Conservation (phyloP, 495 filamentous ascomycete genomes). For the Hyaloscypha hepaticicola region DNA sequence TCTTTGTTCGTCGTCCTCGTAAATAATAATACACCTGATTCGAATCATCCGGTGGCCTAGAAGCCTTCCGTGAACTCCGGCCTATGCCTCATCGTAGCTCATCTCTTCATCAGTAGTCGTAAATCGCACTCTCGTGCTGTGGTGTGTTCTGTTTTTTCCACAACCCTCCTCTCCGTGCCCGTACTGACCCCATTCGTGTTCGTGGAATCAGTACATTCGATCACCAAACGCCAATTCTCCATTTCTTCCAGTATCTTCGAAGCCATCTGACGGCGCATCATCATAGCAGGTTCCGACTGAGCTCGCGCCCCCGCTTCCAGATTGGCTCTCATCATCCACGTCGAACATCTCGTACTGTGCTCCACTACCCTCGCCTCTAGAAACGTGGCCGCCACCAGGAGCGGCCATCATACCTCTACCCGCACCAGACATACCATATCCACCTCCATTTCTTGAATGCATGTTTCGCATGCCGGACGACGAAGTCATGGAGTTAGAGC, state of each 20-base stretch:
- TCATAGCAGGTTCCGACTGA: slow-evolving; percentile 43
- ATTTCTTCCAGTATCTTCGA: slow-evolving; percentile 33
- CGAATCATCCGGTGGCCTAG: slow-evolving; percentile 21
- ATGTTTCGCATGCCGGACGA: slow-evolving; percentile 12
- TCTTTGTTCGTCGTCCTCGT: slow-evolving; percentile 11
- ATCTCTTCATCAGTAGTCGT: slow-evolving; percentile 31
- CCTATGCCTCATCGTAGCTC: slow-evolving; percentile 25
- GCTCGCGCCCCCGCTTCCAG: slow-evolving; percentile 32
- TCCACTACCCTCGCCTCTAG: slow-evolving; percentile 18
- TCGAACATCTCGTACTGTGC: slow-evolving; percentile 48
- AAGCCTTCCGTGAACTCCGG: not conserved
- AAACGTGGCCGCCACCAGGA: not conserved
- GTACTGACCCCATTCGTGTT: not conserved
- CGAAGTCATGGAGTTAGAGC: slow-evolving; percentile 22
- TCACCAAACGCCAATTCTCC: slow-evolving; percentile 43
- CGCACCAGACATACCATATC: slow-evolving; percentile 16
- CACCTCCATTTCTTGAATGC: slow-evolving; percentile 1
- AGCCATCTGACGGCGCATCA: slow-evolving; percentile 34
- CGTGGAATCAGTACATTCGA: slow-evolving; percentile 41
- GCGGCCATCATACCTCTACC: slow-evolving; percentile 22
- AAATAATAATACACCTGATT: slow-evolving; percentile 35
- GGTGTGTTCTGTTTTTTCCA: slow-evolving; percentile 21
- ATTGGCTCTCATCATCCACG: slow-evolving; percentile 39
- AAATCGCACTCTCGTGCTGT: slow-evolving; percentile 24
- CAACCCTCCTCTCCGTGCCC: slow-evolving; percentile 19